phyloP scores from a whole-genome alignment of 345 rosid genomes.

The Bretschneidera sinensis region DNA sequence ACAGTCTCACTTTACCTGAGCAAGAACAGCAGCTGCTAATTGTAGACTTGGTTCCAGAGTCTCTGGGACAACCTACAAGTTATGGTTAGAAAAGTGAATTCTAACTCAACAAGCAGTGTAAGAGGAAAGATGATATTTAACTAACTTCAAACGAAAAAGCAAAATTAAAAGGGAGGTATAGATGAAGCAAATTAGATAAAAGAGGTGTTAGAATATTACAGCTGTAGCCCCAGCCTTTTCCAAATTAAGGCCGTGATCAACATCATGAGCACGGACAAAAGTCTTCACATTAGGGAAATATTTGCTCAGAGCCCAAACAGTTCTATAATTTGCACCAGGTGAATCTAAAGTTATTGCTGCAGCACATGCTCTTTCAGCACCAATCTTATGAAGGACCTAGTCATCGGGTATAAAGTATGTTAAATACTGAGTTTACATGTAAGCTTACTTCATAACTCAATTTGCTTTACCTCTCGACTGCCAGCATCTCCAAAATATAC shows the following conservation, averaged over 20 bases:
- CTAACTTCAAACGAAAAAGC: no score
- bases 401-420: constrained; percentile 15
- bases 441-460: not conserved
- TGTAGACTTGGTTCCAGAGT: constrained; percentile 97
- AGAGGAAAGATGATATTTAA: no score
- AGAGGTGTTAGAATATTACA: constrained; percentile 40
- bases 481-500: constrained; percentile 99
- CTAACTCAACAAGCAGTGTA: no score
- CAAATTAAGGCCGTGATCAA: constrained; percentile 91
- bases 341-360: constrained; percentile 92
- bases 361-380: constrained; percentile 96
- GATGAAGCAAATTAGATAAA: no score
- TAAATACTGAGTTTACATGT: constrained; percentile 12
- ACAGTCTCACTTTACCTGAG: constrained; percentile 52
- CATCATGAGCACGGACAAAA: constrained; percentile 96
- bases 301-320: constrained; percentile 99
- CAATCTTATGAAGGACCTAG: constrained; percentile 94
- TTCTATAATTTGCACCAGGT: constrained; percentile 98
- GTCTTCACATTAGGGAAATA: constrained; percentile 93
- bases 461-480: constrained; percentile 79
- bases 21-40: constrained; percentile 98
- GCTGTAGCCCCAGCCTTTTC: constrained; percentile 98
- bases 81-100: no score
- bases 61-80: constrained; percentile 91
- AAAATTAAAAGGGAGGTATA: constrained; percentile 4